Evolutionary conservation across 176 grass and related monocot genomes (phyloP).

Genomic region (Aegilops bicornis): DNA sequence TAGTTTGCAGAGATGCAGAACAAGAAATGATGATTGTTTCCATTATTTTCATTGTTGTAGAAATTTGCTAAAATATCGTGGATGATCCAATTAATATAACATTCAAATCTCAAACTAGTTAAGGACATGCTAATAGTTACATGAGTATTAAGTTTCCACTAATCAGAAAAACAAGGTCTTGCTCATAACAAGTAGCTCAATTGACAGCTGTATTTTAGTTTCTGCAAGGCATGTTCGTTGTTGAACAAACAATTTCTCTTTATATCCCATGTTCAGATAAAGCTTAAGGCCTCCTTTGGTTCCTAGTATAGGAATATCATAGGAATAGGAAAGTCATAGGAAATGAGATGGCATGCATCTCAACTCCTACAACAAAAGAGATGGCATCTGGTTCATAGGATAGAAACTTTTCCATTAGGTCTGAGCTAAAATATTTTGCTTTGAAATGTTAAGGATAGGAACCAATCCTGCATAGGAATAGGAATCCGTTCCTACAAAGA

Average conservation of each 20-base stretch:
- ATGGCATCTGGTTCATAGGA: no score
- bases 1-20: not conserved
- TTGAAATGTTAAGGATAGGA: no score
- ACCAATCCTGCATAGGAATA: no score
- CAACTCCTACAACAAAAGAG: no score
- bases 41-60: not conserved
- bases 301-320: no score
- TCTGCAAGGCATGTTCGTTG: not conserved
- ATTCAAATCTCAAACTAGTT: not conserved
- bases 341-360: no score
- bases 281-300: not conserved
- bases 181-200: not conserved
- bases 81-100: not conserved
- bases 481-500: no score
- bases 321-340: no score
- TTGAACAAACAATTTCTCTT: not conserved
- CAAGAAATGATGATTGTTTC: not conserved
- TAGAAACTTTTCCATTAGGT: no score
- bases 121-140: not conserved
- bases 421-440: no score
- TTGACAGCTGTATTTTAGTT: not conserved
- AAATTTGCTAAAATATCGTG: not conserved
- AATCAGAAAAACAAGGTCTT: not conserved
- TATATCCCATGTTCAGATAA: not conserved
- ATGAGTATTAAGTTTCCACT: not conserved